Conservation (phyloP, 163 green algal genomes). For the Trebouxiophyceae sp. region DNA sequence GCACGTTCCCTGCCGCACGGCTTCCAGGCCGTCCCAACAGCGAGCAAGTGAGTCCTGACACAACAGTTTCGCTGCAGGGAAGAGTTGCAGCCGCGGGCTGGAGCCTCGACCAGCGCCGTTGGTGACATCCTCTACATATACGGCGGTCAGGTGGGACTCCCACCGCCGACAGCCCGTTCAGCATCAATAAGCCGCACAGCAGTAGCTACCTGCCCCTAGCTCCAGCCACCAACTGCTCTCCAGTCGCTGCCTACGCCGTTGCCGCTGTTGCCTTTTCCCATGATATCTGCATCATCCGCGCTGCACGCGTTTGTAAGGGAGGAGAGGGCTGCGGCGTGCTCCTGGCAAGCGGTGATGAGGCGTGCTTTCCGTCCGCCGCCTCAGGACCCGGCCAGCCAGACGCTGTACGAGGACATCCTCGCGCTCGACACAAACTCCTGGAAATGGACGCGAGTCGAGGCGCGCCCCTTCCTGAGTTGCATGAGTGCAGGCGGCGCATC, state of each 20-base stretch:
- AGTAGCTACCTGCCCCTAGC: too few species aligned
- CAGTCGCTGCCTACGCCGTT: background rate
- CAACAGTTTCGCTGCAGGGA: conserved; percentile 6
- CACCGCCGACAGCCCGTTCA: conserved; percentile 4
- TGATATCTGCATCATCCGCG: conserved; percentile 5
- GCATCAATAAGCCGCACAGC: conserved; percentile 1
- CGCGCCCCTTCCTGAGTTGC: too few species aligned
- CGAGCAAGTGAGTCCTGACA: conserved; percentile 7
- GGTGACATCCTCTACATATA: conserved; percentile 42
- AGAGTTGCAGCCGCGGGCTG: conserved; percentile 29
- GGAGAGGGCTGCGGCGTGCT: background rate
- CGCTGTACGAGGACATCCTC: conserved; percentile 46
- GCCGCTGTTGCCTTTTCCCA: background rate
- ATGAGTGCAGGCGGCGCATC: too few species aligned
- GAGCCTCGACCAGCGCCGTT: conserved; percentile 30
- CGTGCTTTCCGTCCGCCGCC: background rate
- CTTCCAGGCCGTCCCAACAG: too few species aligned
- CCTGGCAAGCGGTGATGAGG: background rate
- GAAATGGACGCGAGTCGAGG: conserved; percentile 41
- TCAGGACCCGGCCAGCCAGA: conserved; percentile 43
- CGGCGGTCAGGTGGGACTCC: conserved; percentile 44
- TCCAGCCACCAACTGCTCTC: too few species aligned
- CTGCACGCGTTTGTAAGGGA: background rate
- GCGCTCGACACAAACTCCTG: conserved; percentile 38
- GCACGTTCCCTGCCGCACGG: too few species aligned